These are phyloP conservation scores for Fallopia convolvulus DNA, from an alignment of 148 eudicot species.

Conservation along the genomic window DNA sequence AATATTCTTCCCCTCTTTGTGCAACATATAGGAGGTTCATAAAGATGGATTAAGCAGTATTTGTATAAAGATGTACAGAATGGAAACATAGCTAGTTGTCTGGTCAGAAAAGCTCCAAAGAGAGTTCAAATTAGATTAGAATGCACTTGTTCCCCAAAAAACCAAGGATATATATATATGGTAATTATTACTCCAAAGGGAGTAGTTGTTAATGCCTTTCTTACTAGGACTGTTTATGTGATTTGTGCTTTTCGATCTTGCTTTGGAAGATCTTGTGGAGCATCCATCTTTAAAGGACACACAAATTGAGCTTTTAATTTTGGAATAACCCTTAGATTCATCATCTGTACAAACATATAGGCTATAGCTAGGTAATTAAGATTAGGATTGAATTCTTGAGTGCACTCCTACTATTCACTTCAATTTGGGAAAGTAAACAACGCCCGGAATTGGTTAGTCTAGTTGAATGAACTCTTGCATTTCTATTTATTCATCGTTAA, in stretches of 20 bases:
- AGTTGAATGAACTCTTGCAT: no score
- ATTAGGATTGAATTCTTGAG: no score
- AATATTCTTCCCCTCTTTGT: not conserved
- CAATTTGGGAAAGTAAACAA: no score
- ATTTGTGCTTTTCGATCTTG: constrained; percentile 82
- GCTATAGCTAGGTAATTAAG: no score
- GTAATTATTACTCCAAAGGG: no score
- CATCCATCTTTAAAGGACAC: not conserved
- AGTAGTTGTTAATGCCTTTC: constrained; percentile 16
- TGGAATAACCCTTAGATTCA: not conserved
- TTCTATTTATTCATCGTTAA: no score
- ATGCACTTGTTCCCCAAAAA: not conserved
- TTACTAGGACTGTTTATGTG: constrained; percentile 29
- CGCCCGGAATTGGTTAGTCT: no score
- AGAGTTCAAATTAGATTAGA: constrained; percentile 3
- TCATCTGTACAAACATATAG: no score
- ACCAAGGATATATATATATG: not conserved
- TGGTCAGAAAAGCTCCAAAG: constrained; percentile 7
- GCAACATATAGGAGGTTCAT: not conserved
- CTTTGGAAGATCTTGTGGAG: constrained; percentile 34
- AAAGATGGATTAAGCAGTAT: not conserved
- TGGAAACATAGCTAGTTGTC: not conserved
- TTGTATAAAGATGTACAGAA: not conserved
- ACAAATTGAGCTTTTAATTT: not conserved
- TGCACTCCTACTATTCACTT: no score